phyloP scores from a whole-genome alignment of 164 flowering plant genomes.

The Brasenia schreberi region DNA sequence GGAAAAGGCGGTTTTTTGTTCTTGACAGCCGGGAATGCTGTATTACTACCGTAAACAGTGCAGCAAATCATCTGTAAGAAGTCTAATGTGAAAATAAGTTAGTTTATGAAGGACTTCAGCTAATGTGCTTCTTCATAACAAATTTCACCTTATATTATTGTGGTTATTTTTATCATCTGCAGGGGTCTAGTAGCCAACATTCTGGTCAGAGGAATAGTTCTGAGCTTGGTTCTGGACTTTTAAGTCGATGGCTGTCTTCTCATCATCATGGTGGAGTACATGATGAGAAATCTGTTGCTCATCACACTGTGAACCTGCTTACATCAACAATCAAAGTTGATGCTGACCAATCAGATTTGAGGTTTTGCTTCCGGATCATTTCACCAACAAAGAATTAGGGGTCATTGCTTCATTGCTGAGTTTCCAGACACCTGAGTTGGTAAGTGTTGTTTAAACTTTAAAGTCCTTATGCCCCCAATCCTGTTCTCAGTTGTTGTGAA shows the following conservation, averaged over 20 bases:
- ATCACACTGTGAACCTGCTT: constrained; percentile 88
- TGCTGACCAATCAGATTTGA: constrained; percentile 91
- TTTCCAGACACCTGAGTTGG: constrained; percentile 51
- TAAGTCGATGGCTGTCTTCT: constrained; percentile 94
- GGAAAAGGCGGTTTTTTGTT: constrained; percentile 94
- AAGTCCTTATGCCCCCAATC: not conserved
- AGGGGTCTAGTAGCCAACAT: constrained; percentile 19
- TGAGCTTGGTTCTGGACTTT: constrained; percentile 74
- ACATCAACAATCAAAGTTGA: constrained; percentile 97
- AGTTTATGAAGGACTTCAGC: too few species aligned
- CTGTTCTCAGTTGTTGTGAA: not conserved
- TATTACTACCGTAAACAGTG: constrained; percentile 71
- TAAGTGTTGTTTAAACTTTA: not conserved
- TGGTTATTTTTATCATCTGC: too few species aligned
- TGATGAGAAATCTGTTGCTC: constrained; percentile 94
- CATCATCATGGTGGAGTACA: constrained; percentile 86
- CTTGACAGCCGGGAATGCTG: constrained; percentile 91
- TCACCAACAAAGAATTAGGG: constrained; percentile 96
- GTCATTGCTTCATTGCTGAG: constrained; percentile 94
- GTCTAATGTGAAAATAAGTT: too few species aligned
- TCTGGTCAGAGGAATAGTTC: constrained; percentile 38
- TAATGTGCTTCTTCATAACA: too few species aligned
- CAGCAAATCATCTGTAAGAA: too few species aligned
- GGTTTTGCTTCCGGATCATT: constrained; percentile 95
- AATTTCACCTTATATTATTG: too few species aligned